phyloP scores from a whole-genome alignment of 148 eudicot species.

The Tetragonia tetragonoides region DNA sequence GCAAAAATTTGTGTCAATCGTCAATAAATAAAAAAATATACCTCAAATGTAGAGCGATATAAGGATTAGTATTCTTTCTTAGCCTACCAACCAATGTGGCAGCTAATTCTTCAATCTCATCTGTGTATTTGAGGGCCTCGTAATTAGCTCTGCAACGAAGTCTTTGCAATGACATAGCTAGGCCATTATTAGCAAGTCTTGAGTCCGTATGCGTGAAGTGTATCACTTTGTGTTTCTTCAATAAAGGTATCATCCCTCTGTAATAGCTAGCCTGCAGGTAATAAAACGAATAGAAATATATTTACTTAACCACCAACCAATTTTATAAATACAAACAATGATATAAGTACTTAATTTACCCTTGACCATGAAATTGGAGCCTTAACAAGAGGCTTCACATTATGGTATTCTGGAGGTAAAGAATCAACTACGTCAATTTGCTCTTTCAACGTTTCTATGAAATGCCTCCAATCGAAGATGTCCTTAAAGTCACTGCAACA shows the following conservation, averaged over 20 bases:
- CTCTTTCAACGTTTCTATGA: conserved; percentile 32
- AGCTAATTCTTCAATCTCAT: conserved; percentile 42
- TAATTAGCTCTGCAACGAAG: conserved; percentile 59
- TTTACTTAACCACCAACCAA: background rate
- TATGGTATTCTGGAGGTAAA: conserved; percentile 34
- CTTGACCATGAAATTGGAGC: conserved; percentile 58
- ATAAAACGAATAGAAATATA: no score
- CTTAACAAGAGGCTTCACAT: conserved; percentile 27
- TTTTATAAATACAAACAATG: no score
- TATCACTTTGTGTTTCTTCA: conserved; percentile 39
- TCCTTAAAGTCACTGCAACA: conserved; percentile 53
- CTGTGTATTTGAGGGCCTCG: conserved; percentile 41
- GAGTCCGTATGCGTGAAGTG: conserved; percentile 46
- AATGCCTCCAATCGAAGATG: conserved; percentile 52
- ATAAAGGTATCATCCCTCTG: conserved; percentile 22
- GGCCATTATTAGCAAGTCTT: conserved; percentile 48
- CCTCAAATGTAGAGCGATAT: conserved; percentile 61
- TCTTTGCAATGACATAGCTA: conserved; percentile 37
- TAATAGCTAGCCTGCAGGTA: conserved; percentile 39
- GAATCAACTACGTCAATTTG: conserved; percentile 48
- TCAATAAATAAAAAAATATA: background rate
- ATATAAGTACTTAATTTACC: conserved; percentile 20
- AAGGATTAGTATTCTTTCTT: conserved; percentile 26
- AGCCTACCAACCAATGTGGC: conserved; percentile 35
- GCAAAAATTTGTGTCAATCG: no score